Conservation (phyloP, 2,329 filamentous ascomycete species). For the Nemania abortiva region DNA sequence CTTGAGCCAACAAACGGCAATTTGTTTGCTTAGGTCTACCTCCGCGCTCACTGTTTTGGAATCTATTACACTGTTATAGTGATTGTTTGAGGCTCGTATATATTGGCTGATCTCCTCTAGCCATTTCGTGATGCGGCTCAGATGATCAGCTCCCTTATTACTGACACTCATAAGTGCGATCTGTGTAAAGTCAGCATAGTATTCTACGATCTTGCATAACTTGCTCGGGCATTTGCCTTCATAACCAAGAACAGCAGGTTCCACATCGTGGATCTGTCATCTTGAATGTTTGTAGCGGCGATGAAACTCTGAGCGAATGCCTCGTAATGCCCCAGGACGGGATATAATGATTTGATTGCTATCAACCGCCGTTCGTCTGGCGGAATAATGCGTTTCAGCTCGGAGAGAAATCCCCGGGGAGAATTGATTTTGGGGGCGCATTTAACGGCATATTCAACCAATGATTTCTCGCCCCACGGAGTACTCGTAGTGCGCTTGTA, state of each 20-base stretch:
- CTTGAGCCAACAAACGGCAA: constrained; percentile 1
- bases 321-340: not conserved
- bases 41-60: not conserved
- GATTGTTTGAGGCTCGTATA: not conserved
- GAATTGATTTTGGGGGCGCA: not conserved
- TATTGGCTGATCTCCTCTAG: not conserved
- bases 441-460: not conserved
- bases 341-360: not conserved
- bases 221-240: not conserved
- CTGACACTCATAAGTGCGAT: not conserved
- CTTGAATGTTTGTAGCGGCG: not conserved
- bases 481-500: no score
- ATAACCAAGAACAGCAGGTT: not conserved
- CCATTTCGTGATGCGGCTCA: not conserved
- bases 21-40: not conserved
- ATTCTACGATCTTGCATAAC: not conserved
- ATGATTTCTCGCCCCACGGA: not conserved
- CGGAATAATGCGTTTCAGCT: not conserved
- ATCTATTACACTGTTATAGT: not conserved
- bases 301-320: constrained; percentile 5
- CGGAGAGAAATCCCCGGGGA: not conserved
- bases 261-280: not conserved
- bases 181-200: not conserved
- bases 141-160: not conserved
- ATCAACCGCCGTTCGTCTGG: not conserved